Evolutionary conservation across 2,329 filamentous ascomycete species (phyloP), one percentile per base, ranked within the genome.

Genomic region (Akanthomyces muscarius): DNA sequence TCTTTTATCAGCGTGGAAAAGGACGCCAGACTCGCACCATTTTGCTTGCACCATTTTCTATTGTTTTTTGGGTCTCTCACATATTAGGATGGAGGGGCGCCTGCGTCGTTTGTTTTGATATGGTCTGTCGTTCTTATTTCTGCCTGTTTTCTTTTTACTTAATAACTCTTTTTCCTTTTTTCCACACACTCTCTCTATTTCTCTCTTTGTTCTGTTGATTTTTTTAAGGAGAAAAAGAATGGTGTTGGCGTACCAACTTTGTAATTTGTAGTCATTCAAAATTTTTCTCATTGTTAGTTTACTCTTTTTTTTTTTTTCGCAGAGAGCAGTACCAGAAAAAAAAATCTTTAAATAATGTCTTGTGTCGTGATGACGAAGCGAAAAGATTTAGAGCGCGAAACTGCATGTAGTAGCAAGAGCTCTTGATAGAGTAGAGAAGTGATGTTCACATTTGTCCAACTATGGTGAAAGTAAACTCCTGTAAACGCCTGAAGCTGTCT

Each of bases 201-300:
- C 59, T 59, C 38, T 45, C 33, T 38, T 25, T 61, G 6, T 41
- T 18, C 18, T 61, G 41, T 47, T 53, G 21, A 45, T 61, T 52
- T 23, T 23, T 45, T 28, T 25, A 42, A 23, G 45, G 45, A 61
- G 14, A 54, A 59, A 54, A 61, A 45, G 5, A 53, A 41, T n/a
- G 50, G 58, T 61, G 48, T 61, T 53, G 58, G 58, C 58, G 48
- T 61, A 53, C 41, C 50, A 61, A 61, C 21, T 30, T 61, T 61
- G 58, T 61, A 54, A 53, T 61, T 61, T 54, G 45, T 42, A 42
- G 47, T 58, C 30, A 33, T 44, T 55, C 25, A 42, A 42, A 51
- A 51, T 42, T 23, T 60, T 60, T 48, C 11, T 50, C 16, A 18
- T 41, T 45, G 25, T 65, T 67, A 67, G 63, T 66, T 64, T 67